Evolutionary conservation across 768 basidiomycete species (phyloP), one percentile per base, ranked within the genome.

Genomic region (Paxillus rubicundulus): DNA sequence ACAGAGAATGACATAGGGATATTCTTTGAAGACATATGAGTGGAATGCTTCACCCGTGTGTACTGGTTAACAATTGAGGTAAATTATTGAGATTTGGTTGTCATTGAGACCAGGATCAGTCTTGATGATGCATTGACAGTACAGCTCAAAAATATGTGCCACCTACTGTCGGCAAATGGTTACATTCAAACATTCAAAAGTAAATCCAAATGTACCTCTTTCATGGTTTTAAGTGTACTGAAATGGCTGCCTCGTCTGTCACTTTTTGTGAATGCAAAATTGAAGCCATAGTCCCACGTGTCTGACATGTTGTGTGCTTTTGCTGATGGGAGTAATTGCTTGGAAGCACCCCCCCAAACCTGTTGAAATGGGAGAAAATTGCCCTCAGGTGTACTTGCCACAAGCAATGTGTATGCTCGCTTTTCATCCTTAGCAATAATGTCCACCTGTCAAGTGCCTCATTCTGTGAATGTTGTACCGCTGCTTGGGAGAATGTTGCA

Each of bases 361-460:
- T 62, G 59, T 47, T 73, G 70, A 41, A 71, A 68, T 1, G 71
- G 71, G 2, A 73, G 53, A 8, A 69, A 52, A 9, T 60, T 54
- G 1, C 70, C 70, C 6, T 50, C 50, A 4, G 63, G 2, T 72
- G n/a, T n/a, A n/a, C n/a, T n/a, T n/a, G n/a, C n/a, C n/a, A n/a
- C n/a, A n/a, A n/a, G n/a, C n/a, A n/a, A 38, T 4, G 68, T 72
- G 44, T 59, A 71, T 0, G 69, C 68, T 1, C 56, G 58, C 54
- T 70, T 72, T 45, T 72, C 61, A 17, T 71, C 67, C 24, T 62
- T 57, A 0, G 55, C 60, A 20, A 55, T 21, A 45, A 65, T 58
- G 28, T 65, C 53, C 18, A 72, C 67, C 8, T 48, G 47, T 3
- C 4, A 2, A 9, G 38, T 12, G 5, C 47, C 37, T 9, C n/a